These are phyloP conservation scores for Didymellaceae sp. DNA, from an alignment of 2,329 filamentous ascomycete genomes.

Conservation along the genomic window DNA sequence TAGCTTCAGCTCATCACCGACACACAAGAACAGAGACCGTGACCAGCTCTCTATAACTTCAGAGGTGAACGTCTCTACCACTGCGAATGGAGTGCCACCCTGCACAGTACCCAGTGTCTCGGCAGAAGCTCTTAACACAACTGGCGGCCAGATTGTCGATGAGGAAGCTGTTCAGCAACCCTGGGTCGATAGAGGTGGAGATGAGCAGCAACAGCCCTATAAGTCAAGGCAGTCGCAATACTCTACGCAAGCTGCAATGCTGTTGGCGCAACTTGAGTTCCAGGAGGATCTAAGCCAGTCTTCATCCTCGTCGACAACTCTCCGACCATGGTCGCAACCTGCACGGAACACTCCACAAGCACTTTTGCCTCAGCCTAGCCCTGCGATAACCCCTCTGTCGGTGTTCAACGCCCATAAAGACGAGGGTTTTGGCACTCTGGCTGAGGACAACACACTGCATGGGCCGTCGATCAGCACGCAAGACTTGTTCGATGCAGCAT, in stretches of 20 bases:
- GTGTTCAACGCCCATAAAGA: slow-evolving; percentile 29
- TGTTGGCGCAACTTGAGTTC: slow-evolving; percentile 42
- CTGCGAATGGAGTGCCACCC: neutral
- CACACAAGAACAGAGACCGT: neutral
- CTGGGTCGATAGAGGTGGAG: too few relatives aligned
- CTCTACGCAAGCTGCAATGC: slow-evolving; percentile 48
- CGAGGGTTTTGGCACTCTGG: slow-evolving; percentile 3
- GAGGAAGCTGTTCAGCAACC: too few relatives aligned
- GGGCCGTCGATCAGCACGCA: slow-evolving; percentile 50
- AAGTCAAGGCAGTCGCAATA: slow-evolving; percentile 32
- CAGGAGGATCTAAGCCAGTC: slow-evolving; percentile 36
- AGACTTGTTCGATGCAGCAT: slow-evolving; percentile 51
- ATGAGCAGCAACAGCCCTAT: slow-evolving; percentile 10
- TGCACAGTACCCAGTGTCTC: neutral
- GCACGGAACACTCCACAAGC: slow-evolving; percentile 26
- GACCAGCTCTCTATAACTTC: neutral
- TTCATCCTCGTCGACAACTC: slow-evolving; percentile 21
- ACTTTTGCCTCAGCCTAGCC: slow-evolving; percentile 22
- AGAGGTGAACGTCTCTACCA: neutral
- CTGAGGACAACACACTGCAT: slow-evolving; percentile 14
- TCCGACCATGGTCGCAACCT: slow-evolving; percentile 26
- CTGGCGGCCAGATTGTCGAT: too few relatives aligned
- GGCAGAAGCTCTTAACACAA: neutral
- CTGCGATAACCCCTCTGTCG: slow-evolving; percentile 40
- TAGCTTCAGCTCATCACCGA: slow-evolving; percentile 36